These are phyloP conservation scores for Omphalotus guepiniiformis DNA, from an alignment of 768 basidiomycete species.

Conservation along the genomic window DNA sequence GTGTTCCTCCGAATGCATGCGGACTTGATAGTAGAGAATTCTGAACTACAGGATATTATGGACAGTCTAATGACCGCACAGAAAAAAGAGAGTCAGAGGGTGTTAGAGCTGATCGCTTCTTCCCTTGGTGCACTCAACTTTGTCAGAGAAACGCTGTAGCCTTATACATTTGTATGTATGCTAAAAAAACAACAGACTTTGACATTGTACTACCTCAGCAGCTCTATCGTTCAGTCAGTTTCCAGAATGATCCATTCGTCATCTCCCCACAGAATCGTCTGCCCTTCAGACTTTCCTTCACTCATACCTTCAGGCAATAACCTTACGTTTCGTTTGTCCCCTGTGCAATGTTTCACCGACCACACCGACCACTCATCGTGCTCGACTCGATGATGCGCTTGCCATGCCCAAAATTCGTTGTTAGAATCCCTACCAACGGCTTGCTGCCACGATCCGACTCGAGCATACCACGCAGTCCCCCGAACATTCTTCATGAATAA, in stretches of 20 bases:
- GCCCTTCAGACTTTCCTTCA: background rate
- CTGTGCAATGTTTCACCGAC: background rate
- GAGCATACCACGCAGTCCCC: constrained; percentile 9
- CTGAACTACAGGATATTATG: constrained; percentile 57
- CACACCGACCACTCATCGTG: background rate
- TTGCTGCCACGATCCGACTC: constrained; percentile 8
- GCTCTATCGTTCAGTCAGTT: background rate
- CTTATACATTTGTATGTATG: background rate
- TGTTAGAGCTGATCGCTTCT: constrained; percentile 70
- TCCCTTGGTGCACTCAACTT: constrained; percentile 76
- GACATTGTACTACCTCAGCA: background rate
- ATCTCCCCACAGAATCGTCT: background rate
- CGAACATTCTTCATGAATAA: constrained; percentile 8
- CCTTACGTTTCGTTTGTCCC: background rate
- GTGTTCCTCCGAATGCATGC: constrained; percentile 85
- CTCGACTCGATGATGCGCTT: too few relatives aligned
- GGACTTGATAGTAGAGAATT: constrained; percentile 70
- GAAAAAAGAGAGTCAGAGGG: constrained; percentile 68
- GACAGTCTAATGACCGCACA: constrained; percentile 62
- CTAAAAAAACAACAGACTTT: background rate
- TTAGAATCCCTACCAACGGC: constrained; percentile 1
- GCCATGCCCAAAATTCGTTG: constrained; percentile 8
- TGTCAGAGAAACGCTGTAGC: constrained; percentile 61
- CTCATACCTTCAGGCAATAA: background rate
- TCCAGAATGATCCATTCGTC: constrained; percentile 5